Conservation (phyloP, 2,329 filamentous ascomycete genomes). For the Nemania diffusa region DNA sequence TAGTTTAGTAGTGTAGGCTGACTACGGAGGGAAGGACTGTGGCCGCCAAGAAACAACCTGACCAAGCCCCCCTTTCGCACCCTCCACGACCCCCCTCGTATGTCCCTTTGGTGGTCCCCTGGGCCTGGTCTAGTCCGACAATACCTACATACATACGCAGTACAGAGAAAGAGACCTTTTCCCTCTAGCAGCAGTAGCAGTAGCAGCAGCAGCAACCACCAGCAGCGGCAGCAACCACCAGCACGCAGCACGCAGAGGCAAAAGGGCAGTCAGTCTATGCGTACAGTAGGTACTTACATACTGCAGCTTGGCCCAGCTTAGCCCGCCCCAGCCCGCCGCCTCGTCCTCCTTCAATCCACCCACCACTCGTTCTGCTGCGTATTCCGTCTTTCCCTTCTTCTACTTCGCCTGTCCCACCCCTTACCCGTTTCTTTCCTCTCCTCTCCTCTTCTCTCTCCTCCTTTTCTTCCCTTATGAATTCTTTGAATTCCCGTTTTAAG, state of each 20-base stretch:
- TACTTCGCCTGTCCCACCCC: slow-evolving; percentile 9
- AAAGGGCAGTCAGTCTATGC: neutral
- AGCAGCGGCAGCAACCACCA: neutral
- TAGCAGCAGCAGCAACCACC: neutral
- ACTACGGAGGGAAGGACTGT: slow-evolving; percentile 29
- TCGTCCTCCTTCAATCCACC: slow-evolving; percentile 17
- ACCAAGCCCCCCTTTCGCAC: slow-evolving; percentile 26
- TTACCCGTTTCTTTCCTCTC: slow-evolving; percentile 35
- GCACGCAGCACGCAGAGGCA: slow-evolving; percentile 13
- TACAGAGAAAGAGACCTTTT: no score
- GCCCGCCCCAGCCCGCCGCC: slow-evolving; percentile 26
- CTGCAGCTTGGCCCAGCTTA: neutral
- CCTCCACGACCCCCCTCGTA: slow-evolving; percentile 21
- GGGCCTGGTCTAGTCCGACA: slow-evolving; percentile 24
- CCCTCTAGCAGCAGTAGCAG: neutral
- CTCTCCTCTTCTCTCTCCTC: slow-evolving; percentile 33
- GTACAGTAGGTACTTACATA: neutral
- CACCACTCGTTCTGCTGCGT: slow-evolving; percentile 1
- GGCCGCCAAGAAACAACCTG: slow-evolving; percentile 34
- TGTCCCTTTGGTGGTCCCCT: slow-evolving; percentile 33
- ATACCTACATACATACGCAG: neutral
- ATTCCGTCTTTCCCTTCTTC: slow-evolving; percentile 18
- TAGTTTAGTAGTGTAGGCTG: neutral
- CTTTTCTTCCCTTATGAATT: slow-evolving; percentile 70
- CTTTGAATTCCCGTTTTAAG: slow-evolving; percentile 82